These are phyloP conservation scores for Neurospora cerealis DNA, from an alignment of 495 filamentous ascomycete species.

Conservation along the genomic window DNA sequence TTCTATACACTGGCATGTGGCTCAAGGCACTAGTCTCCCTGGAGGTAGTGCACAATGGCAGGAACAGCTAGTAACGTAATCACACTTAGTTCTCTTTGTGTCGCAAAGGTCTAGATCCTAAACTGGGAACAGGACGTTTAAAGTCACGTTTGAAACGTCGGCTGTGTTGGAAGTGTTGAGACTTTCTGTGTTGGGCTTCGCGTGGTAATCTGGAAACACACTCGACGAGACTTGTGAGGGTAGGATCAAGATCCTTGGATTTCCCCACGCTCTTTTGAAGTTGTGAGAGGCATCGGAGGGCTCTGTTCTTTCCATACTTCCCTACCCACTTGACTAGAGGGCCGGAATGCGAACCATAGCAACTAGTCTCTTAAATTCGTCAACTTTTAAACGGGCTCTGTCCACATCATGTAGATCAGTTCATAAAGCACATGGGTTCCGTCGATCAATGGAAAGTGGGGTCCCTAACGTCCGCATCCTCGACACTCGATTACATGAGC, in stretches of 20 bases:
- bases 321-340: not conserved
- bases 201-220: not conserved
- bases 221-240: not conserved
- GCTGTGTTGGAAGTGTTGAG: not conserved
- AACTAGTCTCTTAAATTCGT: not conserved
- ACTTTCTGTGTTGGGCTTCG: not conserved
- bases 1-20: not conserved
- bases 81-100: not conserved
- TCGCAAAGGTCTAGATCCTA: not conserved
- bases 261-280: not conserved
- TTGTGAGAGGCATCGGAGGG: not conserved
- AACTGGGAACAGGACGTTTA: not conserved
- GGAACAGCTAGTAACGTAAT: not conserved
- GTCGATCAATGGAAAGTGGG: not conserved
- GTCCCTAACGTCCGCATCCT: not conserved
- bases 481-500: not conserved
- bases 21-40: not conserved
- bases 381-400: not conserved
- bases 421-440: not conserved
- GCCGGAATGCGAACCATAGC: not conserved
- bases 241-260: not conserved
- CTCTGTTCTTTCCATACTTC: not conserved
- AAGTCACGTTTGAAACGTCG: not conserved
- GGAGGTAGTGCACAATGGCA: not conserved
- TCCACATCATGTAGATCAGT: not conserved